A percentile compares a stretch with the other conserved stretches of the same genome.
phyloP scores from a whole-genome alignment of 805 yeast species.

The Clavispora fructus region DNA sequence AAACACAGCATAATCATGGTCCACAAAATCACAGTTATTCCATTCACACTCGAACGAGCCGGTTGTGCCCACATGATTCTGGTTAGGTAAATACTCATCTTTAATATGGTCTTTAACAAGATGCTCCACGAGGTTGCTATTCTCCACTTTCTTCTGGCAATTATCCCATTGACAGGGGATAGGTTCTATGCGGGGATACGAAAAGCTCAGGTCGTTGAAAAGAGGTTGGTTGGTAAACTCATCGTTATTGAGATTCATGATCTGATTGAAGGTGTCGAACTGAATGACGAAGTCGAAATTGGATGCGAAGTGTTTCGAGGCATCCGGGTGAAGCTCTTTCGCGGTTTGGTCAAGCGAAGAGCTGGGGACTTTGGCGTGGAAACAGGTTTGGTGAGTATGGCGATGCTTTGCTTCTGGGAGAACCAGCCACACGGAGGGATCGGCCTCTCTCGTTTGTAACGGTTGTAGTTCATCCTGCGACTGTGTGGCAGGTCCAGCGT shows the following conservation, averaged over 20 bases:
- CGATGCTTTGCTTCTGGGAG: conserved; percentile 5
- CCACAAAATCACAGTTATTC: conserved; percentile 61
- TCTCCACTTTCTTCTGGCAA: conserved; percentile 43
- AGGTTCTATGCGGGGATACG: not conserved
- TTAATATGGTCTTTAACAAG: conserved; percentile 47
- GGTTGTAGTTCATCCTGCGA: not conserved
- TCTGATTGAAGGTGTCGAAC: conserved; percentile 26
- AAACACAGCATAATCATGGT: conserved; percentile 48
- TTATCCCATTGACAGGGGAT: conserved; percentile 63
- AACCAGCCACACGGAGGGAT: not conserved
- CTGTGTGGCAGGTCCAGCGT: conserved; percentile 11
- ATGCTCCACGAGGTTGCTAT: conserved; percentile 28
- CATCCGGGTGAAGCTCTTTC: not conserved
- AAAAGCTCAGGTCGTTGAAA: not conserved
- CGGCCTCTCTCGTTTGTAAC: not conserved
- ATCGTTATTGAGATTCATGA: not conserved
- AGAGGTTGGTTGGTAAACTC: not conserved
- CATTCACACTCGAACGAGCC: conserved; percentile 58
- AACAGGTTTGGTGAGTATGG: conserved; percentile 39
- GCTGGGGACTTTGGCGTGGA: conserved; percentile 39
- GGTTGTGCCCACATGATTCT: no score
- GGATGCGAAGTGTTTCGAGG: conserved; percentile 14
- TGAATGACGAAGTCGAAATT: conserved; percentile 37
- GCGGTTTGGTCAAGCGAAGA: conserved; percentile 1
- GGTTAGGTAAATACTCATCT: conserved; percentile 32